Evolutionary conservation across 2,329 filamentous ascomycete species (phyloP).

Genomic region (Pyricularia grisea): DNA sequence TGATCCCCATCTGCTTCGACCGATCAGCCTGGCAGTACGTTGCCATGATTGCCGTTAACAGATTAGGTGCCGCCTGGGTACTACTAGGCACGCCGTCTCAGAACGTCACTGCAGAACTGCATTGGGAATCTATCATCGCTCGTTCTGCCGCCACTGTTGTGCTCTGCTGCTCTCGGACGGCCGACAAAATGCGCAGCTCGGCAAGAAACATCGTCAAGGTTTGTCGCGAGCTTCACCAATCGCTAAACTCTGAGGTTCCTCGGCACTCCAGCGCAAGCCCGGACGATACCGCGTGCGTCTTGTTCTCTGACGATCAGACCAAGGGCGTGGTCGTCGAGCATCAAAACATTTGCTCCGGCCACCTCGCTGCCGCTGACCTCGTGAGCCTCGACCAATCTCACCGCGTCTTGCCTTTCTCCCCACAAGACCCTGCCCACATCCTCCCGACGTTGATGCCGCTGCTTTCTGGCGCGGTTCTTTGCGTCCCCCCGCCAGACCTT

Average conservation of each 20-base stretch:
- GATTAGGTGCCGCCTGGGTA: slow-evolving; percentile 16
- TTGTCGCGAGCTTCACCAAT: background rate
- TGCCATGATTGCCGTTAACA: slow-evolving; percentile 14
- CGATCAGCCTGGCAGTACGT: slow-evolving; percentile 10
- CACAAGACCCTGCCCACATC: background rate
- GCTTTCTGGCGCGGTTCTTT: background rate
- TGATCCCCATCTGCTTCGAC: slow-evolving; percentile 15
- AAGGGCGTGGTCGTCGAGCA: background rate
- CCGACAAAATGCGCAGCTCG: background rate
- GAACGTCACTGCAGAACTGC: background rate
- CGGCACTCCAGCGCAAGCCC: background rate
- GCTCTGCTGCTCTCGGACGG: background rate
- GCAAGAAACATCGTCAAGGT: background rate
- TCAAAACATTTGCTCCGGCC: background rate
- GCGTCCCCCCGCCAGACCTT: background rate
- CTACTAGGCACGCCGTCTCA: slow-evolving; percentile 6
- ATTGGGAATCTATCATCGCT: background rate
- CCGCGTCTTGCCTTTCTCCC: background rate
- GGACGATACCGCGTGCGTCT: background rate
- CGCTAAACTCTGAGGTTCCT: background rate
- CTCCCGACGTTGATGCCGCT: background rate
- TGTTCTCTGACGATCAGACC: background rate
- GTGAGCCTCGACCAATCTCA: background rate
- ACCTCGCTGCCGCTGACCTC: background rate
- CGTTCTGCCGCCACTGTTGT: background rate